Base-by-base conservation (phyloP, 1,284 basidiomycete genomes). In the Volvariella surrecta region DNA sequence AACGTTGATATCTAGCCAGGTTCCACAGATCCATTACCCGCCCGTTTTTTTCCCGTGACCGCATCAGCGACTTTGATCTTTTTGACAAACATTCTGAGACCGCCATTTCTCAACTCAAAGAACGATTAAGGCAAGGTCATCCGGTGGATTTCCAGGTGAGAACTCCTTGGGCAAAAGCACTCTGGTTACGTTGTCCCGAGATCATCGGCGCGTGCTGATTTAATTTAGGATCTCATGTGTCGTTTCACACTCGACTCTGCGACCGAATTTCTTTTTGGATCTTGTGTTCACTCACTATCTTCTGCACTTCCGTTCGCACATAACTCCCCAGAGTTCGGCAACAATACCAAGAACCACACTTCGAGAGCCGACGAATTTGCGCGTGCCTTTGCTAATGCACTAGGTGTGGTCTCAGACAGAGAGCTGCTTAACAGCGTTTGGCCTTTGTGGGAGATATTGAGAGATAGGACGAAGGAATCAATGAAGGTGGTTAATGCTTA, bases 11-110 rank as follows among this genome's bases (percentile, higher is more conserved):
- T 31, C 15, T 16, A 7, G 11, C 10, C 40, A 69, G 71, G 48
- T 78, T 76, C 52, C 76, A 79, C 51, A 70, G 76, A 7, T 62
- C 67, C 3, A 76, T 79, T 55, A 74, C 75, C 0, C 66, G 76
- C 2, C 76, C 77, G 0, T 73, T 76, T 59, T 78, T 79, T 55
- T 66, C 58, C 11, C 65, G 64, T n/a, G 73, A 78, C 42, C 60
- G 70, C 22, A 67, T 79, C 48, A 68, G 60, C 40, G 66, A 79
- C 52, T 77, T 77, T 46, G 70, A 76, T 6, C 61, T 72, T 7
- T 76, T 77, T 48, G 69, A 74, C 45, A 62, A 60, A 16, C 68
- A 74, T 45, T 57, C 68, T 6, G 61, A 69, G 9, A 58, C 57
- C n/a, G 64, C 61, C 0, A 62, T 77, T 16, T 28, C 44, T 0